Base-by-base conservation (phyloP, 2,329 filamentous ascomycete genomes). In the Aspergillus novoparasiticus region DNA sequence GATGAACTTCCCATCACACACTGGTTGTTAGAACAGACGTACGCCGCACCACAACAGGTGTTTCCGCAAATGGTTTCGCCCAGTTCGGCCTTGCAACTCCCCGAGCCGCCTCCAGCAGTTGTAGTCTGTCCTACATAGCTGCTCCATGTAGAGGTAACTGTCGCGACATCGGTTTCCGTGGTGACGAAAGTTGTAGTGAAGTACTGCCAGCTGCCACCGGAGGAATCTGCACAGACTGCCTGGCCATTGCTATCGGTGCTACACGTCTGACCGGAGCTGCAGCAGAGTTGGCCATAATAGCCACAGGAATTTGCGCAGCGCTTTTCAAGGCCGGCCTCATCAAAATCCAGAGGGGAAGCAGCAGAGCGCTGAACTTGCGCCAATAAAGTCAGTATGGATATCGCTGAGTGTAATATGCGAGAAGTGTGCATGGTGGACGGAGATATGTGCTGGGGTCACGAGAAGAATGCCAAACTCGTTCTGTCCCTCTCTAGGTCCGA, bases 121-220 rank as follows among this genome's bases (percentile, higher is more conserved):
- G 63, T 66, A 26, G 69, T 62, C 10, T 73, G 68, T 59, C 74
- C 57, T 66, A 75, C 34, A 58, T 72, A 73, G 46, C 76, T 78
- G 73, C 85, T 88, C 74, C 82, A 84, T 36, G 85, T 82, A 8
- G 81, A 82, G 6, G 86, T 88, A 62, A 80, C 76, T 3, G 85
- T 87, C 50, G 83, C 73, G 8, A 82, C 76, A 58, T 83, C 83
- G 14, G 85, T 88, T 71, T 86, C 81, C n/a, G 76, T 77, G 43
- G 66, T 65, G 14, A 85, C 80, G 69, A 79, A 87, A 6, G 84
- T 87, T 2, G 84, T 85, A 21, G 86, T 89, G 70, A 79, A 86
- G 74, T 83, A 84, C 65, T 83, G 72, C 85, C 85, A 88, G 65
- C 83, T 83, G 16, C 71, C 70, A 59, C 69, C 75, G 53, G 68